phyloP scores from a whole-genome alignment of 192 early-diverging fungal genomes.

The Linderina pennispora region DNA sequence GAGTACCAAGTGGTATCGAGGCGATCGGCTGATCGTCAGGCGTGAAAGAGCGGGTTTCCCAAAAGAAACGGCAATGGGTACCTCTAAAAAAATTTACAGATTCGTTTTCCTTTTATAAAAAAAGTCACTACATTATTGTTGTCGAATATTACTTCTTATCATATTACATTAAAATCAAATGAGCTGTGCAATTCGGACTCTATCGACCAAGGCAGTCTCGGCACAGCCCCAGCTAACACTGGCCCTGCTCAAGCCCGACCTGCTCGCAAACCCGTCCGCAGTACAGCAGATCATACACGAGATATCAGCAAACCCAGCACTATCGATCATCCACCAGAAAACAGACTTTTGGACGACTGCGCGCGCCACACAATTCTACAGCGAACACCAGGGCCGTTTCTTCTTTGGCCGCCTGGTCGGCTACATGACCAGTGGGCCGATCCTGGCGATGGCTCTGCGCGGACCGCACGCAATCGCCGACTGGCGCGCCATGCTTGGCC shows the following conservation, averaged over 20 bases:
- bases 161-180: too few species aligned
- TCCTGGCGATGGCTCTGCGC: conserved; percentile 54
- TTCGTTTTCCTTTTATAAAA: too few species aligned
- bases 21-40: too few species aligned
- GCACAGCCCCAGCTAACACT: conserved; percentile 61
- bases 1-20: too few species aligned
- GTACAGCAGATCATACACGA: conserved; percentile 35
- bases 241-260: conserved; percentile 67
- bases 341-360: conserved; percentile 48
- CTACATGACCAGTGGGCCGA: conserved; percentile 68
- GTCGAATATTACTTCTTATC: too few species aligned
- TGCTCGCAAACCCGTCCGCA: conserved; percentile 53
- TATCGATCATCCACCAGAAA: conserved; percentile 39
- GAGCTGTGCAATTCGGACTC: too few species aligned
- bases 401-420: conserved; percentile 63
- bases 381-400: conserved; percentile 59
- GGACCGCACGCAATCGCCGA: conserved; percentile 52
- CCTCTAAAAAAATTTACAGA: too few species aligned
- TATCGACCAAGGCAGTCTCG: too few species aligned
- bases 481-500: conserved; percentile 61
- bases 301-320: conserved; percentile 22
- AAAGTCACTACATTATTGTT: too few species aligned
- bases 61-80: too few species aligned
- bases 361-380: conserved; percentile 60
- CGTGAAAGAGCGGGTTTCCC: too few species aligned